Conservation (phyloP, 805 yeast genomes). For the Candida boidinii region DNA sequence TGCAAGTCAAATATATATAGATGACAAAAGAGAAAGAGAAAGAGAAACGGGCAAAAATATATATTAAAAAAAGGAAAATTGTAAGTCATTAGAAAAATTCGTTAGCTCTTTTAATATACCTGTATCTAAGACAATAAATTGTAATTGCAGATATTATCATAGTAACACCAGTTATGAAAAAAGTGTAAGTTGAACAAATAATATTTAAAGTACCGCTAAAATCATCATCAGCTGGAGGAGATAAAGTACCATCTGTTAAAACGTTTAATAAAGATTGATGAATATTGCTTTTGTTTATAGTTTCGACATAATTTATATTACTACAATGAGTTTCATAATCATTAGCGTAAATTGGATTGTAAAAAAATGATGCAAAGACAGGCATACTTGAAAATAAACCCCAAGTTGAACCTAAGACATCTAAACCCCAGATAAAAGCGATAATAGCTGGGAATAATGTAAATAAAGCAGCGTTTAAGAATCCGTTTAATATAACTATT, state of each 20-base stretch:
- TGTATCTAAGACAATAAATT: constrained; percentile 13
- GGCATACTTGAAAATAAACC: constrained; percentile 86
- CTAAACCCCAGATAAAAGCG: constrained; percentile 81
- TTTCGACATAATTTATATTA: no score
- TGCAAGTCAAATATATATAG: neutral
- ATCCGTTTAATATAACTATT: constrained; percentile 19
- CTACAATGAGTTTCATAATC: constrained; percentile 4
- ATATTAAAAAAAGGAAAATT: neutral
- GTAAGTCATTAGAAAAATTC: constrained; percentile 14
- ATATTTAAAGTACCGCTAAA: constrained; percentile 3
- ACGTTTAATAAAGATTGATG: no score
- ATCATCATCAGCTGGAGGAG: neutral
- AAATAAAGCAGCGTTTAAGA: constrained; percentile 65
- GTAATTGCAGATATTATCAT: constrained; percentile 15
- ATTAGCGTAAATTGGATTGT: constrained; percentile 3
- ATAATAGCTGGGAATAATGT: constrained; percentile 82
- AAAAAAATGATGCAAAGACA: constrained; percentile 1
- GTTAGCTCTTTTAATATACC: constrained; percentile 16
- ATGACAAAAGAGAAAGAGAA: neutral
- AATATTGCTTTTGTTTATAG: no score
- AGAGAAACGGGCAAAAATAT: neutral
- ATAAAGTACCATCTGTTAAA: no score
- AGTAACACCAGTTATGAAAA: constrained; percentile 19
- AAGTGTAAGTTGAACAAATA: constrained; percentile 26
- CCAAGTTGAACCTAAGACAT: constrained; percentile 86